These are phyloP conservation scores for Leucosporidium yakuticum DNA, from an alignment of 768 basidiomycete species.

Conservation along the genomic window DNA sequence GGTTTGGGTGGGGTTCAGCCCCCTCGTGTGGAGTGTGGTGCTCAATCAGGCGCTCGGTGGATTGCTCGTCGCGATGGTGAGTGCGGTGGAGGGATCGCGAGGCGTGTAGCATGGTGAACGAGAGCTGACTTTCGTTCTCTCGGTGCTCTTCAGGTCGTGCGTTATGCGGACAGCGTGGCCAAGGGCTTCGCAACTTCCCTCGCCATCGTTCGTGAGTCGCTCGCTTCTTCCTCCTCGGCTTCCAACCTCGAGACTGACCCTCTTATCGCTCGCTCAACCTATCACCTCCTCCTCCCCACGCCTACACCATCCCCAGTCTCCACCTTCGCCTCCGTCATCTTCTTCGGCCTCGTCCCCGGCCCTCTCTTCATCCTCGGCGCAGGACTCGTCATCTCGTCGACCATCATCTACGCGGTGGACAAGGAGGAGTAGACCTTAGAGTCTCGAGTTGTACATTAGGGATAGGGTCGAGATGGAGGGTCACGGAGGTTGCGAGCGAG, in stretches of 20 bases:
- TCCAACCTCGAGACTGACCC: not conserved
- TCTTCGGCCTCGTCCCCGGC: constrained; percentile 11
- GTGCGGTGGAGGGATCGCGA: not conserved
- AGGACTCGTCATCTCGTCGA: constrained; percentile 16
- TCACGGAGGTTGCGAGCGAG: too few species aligned
- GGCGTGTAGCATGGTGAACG: too few species aligned
- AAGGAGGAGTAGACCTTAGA: not conserved
- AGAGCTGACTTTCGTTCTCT: not conserved
- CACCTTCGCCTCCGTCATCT: constrained; percentile 9
- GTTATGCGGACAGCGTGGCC: constrained; percentile 34
- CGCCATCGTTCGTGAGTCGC: constrained; percentile 33
- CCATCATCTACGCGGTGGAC: constrained; percentile 24
- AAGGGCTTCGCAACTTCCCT: constrained; percentile 39
- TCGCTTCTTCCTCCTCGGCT: not conserved
- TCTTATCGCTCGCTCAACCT: not conserved
- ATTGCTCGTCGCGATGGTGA: constrained; percentile 37
- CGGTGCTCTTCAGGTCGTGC: constrained; percentile 17
- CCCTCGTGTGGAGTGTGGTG: constrained; percentile 34
- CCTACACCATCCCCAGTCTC: constrained; percentile 9
- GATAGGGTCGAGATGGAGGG: too few species aligned
- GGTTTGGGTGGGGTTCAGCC: constrained; percentile 22
- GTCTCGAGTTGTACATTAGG: not conserved
- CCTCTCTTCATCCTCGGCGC: constrained; percentile 12
- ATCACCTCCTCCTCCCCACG: too few species aligned
- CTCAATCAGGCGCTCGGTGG: constrained; percentile 37